These are phyloP conservation scores for Agastache rugosa DNA, from an alignment of 257 asterid genomes.

Conservation along the genomic window DNA sequence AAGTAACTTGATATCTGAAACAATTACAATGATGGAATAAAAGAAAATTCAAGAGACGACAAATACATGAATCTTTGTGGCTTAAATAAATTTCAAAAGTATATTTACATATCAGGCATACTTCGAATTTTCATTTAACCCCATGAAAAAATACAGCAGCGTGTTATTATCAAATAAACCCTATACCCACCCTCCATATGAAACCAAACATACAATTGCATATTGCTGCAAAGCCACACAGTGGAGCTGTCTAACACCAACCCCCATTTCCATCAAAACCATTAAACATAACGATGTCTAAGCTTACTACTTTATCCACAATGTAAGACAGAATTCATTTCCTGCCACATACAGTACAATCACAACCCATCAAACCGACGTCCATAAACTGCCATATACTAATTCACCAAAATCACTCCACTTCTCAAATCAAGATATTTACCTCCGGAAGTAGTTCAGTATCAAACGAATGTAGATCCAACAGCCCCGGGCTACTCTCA, in stretches of 20 bases:
- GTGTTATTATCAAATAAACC: neutral
- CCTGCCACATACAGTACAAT: conserved; percentile 16
- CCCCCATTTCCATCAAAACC: conserved; percentile 1
- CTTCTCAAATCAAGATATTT: neutral
- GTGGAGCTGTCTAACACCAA: neutral
- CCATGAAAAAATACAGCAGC: neutral
- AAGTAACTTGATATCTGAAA: conserved; percentile 14
- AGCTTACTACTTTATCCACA: conserved; percentile 2
- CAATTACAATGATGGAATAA: neutral
- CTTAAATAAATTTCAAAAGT: conserved; percentile 17
- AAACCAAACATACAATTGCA: neutral
- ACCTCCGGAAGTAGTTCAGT: conserved; percentile 95
- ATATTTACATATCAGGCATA: neutral
- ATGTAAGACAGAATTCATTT: neutral
- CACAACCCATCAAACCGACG: conserved; percentile 6
- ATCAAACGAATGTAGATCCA: conserved; percentile 97
- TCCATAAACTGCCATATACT: neutral
- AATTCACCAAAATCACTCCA: neutral
- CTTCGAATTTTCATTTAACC: neutral
- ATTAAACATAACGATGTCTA: neutral
- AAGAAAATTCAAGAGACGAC: conserved; percentile 6
- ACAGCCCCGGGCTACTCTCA: conserved; percentile 89
- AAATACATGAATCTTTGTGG: neutral
- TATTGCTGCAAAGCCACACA: neutral
- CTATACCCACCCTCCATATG: neutral